Percentiles rank a stretch among this genome's conserved stretches.
These are phyloP conservation scores for Emergomyces orientalis DNA, from an alignment of 2,329 filamentous ascomycete species.

Conservation along the genomic window DNA sequence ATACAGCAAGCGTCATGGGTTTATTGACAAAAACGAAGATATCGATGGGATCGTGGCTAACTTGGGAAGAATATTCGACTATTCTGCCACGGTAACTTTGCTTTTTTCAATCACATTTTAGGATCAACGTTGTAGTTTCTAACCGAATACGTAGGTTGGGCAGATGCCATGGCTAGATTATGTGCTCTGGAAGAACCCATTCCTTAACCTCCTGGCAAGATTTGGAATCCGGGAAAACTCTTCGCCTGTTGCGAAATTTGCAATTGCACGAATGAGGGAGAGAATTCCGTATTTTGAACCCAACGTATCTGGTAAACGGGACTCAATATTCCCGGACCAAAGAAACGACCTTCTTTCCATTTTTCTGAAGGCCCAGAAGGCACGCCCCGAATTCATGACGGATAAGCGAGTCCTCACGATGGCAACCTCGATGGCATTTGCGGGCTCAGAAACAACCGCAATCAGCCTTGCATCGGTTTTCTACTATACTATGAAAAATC, in stretches of 20 bases:
- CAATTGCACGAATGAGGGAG: constrained; percentile 56
- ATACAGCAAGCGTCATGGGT: constrained; percentile 65
- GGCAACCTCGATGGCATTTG: constrained; percentile 40
- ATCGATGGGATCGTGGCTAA: constrained; percentile 65
- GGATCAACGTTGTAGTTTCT: background rate
- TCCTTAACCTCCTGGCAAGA: constrained; percentile 58
- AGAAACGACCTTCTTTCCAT: constrained; percentile 30
- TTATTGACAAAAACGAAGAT: constrained; percentile 64
- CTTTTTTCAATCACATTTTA: background rate
- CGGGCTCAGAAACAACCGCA: constrained; percentile 70
- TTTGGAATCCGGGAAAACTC: constrained; percentile 59
- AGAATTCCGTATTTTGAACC: constrained; percentile 37
- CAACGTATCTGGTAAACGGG: constrained; percentile 30
- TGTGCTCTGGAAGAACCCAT: constrained; percentile 63
- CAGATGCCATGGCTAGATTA: constrained; percentile 65
- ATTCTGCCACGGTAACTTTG: constrained; percentile 54
- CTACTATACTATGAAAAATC: constrained; percentile 62
- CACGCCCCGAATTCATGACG: constrained; percentile 23
- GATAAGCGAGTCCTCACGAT: constrained; percentile 23
- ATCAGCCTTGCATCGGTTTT: constrained; percentile 64
- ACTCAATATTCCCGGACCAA: constrained; percentile 54
- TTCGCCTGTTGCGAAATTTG: constrained; percentile 65
- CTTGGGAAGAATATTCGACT: constrained; percentile 55
- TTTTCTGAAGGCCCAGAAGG: constrained; percentile 22
- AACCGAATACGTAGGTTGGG: constrained; percentile 45